A percentile compares a stretch with the other conserved stretches of the same genome.
Conservation (phyloP, 78 protist species). For the Dictyostelium firmibasis region DNA sequence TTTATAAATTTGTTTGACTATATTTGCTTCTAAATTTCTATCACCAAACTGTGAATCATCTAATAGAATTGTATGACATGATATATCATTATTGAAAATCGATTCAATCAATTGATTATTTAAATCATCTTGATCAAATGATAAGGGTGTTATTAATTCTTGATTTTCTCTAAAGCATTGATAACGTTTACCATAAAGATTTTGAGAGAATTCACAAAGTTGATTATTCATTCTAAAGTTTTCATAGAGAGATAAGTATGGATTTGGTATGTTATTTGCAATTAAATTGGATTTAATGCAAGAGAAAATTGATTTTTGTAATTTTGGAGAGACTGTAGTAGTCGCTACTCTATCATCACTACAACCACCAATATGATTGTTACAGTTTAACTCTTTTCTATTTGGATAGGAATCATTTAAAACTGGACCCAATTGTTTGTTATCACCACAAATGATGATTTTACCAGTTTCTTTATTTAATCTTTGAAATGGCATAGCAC, state of each 20-base stretch:
- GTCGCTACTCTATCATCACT: neutral
- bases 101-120: neutral
- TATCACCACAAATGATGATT: conserved; percentile 42
- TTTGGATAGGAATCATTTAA: neutral
- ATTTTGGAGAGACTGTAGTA: neutral
- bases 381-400: neutral
- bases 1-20: conserved; percentile 52
- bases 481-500: neutral
- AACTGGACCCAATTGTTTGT: conserved; percentile 54
- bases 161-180: neutral
- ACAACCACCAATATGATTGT: no score
- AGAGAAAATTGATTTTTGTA: conserved; percentile 66
- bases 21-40: neutral
- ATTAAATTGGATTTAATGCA: conserved; percentile 26
- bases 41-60: conserved; percentile 30
- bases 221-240: conserved; percentile 60
- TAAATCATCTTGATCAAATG: neutral
- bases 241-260: conserved; percentile 5
- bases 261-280: neutral
- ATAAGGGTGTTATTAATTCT: neutral
- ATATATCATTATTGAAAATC: neutral
- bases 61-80: conserved; percentile 32
- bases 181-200: conserved; percentile 27
- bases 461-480: neutral
- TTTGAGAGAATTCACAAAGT: conserved; percentile 40